Conservation (phyloP, 257 asterid species). For the Linaria vulgaris region DNA sequence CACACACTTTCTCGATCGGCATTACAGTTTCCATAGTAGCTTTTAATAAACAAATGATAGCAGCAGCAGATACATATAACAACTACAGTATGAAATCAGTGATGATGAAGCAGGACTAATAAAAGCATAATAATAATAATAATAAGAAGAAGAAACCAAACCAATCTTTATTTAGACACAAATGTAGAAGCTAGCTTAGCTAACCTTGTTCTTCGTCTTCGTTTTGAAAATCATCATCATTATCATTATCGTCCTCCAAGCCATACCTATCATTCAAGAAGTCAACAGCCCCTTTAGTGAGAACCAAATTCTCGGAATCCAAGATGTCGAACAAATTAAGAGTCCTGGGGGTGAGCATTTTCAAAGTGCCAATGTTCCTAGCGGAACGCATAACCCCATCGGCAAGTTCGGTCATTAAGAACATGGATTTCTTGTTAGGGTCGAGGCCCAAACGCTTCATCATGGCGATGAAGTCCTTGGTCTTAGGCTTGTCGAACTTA, state of each 20-base stretch:
- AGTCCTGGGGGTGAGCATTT: constrained; percentile 89
- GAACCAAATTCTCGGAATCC: constrained; percentile 76
- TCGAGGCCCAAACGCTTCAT: constrained; percentile 82
- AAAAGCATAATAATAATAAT: too few species aligned
- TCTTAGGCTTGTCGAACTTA: constrained; percentile 79
- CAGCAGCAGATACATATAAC: too few species aligned
- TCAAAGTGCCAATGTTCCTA: constrained; percentile 74
- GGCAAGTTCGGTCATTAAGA: constrained; percentile 70
- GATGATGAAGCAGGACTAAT: too few species aligned
- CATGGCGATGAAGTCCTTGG: constrained; percentile 76
- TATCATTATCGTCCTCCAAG: constrained; percentile 33
- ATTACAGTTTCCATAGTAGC: too few species aligned
- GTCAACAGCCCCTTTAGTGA: constrained; percentile 72
- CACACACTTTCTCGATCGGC: too few species aligned
- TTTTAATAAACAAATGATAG: too few species aligned
- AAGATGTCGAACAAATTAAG: constrained; percentile 83
- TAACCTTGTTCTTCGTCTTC: constrained; percentile 53
- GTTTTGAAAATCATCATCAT: constrained; percentile 38
- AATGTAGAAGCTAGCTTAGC: too few species aligned
- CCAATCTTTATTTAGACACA: too few species aligned
- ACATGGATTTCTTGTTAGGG: constrained; percentile 78
- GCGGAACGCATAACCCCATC: constrained; percentile 73
- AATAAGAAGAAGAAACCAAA: too few species aligned
- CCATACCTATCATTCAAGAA: constrained; percentile 88
- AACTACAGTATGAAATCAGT: too few species aligned